Base-by-base conservation (phyloP, 2,329 filamentous ascomycete species). In the Parascedosporium putredinis region DNA sequence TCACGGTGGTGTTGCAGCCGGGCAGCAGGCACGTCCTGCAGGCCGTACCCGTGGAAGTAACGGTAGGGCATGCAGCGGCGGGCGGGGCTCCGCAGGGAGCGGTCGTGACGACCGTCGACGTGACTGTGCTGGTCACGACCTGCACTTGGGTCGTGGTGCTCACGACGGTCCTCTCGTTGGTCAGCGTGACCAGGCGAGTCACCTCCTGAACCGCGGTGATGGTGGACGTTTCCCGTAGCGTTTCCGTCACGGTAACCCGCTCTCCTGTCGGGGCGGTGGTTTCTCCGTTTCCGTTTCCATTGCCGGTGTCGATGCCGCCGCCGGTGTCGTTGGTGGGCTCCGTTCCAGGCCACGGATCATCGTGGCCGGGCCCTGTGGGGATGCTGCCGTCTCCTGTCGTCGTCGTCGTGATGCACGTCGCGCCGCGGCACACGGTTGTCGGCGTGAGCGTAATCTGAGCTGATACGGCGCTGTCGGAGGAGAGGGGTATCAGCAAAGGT, bases 11-110 rank as follows among this genome's bases (percentile, higher is more conserved):
- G 3, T n/a, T 38, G 22, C 46, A 48, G 5, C 20, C 31, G 3
- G 46, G 46, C 2, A 48, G 18, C n/a, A 38, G 33, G 10, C 46
- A 48, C 14, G 46, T 40, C 33, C 22, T 25, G n/a, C 46, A 48
- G 20, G 46, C 46, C 23, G 46, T 48, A 4, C 46, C 46, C 18
- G 46, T 48, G n/a, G 22, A 16, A 7, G 46, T 48, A 3, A 48
- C 33, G n/a, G 46, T 48, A 1, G 46, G 46, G 9, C 46, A 48
- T 8, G 12, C 46, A 5, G 33, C 14, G 22, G 9, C 9, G 12
- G 45, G 29, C 27, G 12, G 27, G 27, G 27, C 27, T 12, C 7
- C 27, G 2, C 18, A 29, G 16, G 14, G 14, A 10, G 27, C 43
- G 3, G 43, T 45, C 9, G 23, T 45, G 5, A 27, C 29, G 9